These are phyloP conservation scores for Climacium dendroides DNA, from an alignment of 225 moss, liverwort and hornwort genomes.

Conservation along the genomic window DNA sequence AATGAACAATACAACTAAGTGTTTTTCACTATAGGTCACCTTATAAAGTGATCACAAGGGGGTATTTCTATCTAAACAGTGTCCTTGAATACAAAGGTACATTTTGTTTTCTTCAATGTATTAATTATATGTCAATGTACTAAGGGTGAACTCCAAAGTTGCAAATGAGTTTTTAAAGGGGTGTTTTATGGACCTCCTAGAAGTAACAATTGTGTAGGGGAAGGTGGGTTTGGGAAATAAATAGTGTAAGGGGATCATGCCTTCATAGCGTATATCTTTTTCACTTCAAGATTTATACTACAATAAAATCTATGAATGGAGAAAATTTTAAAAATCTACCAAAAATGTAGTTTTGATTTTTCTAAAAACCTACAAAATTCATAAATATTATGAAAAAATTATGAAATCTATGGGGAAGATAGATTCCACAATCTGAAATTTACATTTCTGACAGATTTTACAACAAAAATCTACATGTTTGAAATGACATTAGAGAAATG, in stretches of 20 bases:
- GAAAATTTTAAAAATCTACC: not conserved
- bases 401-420: not conserved
- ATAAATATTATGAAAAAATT: no score
- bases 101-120: not conserved
- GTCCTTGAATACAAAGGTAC: not conserved
- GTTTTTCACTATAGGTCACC: no score
- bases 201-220: not conserved
- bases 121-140: not conserved
- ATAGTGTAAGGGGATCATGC: not conserved
- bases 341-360: rapidly evolving
- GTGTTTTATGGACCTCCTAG: not conserved
- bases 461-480: not conserved
- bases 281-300: no score
- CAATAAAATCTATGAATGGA: not conserved
- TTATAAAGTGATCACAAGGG: no score
- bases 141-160: not conserved
- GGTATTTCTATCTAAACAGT: no score
- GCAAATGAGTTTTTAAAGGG: not conserved
- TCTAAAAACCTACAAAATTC: no score
- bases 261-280: rapidly evolving
- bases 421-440: not conserved
- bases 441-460: not conserved
- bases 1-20: no score
- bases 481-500: not conserved
- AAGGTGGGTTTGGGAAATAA: not conserved